Evolutionary conservation across 345 rosid species (phyloP).

Genomic region (Erysimum cheiranthoides): DNA sequence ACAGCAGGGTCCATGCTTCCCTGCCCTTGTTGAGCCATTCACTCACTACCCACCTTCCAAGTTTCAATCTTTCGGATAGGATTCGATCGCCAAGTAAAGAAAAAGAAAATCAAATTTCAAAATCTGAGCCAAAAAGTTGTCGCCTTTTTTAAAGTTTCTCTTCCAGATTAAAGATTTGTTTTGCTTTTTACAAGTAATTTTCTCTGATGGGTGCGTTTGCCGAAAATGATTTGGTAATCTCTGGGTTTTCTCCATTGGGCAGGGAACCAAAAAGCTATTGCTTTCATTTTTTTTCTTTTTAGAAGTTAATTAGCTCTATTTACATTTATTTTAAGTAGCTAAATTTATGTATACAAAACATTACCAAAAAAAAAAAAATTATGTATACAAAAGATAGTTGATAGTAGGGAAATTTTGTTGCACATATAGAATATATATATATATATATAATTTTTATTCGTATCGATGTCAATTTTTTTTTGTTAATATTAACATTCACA

Average conservation of each 20-base stretch:
- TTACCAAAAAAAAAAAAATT: too few species aligned
- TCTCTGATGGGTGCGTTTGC: conserved; percentile 19
- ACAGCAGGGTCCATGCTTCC: conserved; percentile 41
- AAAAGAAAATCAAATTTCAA: neutral
- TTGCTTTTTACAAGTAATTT: neutral
- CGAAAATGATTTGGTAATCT: conserved; percentile 7
- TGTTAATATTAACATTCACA: too few species aligned
- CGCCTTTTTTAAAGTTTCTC: neutral
- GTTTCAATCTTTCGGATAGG: conserved; percentile 35
- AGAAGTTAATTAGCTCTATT: too few species aligned
- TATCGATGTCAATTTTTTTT: too few species aligned
- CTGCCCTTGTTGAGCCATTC: neutral
- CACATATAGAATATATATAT: too few species aligned
- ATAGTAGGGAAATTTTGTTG: too few species aligned
- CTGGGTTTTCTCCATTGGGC: neutral
- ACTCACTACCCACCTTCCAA: neutral
- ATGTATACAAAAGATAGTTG: too few species aligned
- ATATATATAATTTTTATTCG: too few species aligned
- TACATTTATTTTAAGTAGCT: too few species aligned
- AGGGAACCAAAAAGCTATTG: neutral
- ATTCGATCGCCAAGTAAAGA: conserved; percentile 7
- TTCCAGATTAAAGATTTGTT: neutral
- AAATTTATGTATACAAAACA: too few species aligned
- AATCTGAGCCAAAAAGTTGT: conserved; percentile 7
- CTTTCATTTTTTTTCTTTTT: neutral